A percentile compares a stretch with the other conserved stretches of the same genome.
phyloP scores from a whole-genome alignment of 495 filamentous ascomycete genomes.

The Daldinia childiae region DNA sequence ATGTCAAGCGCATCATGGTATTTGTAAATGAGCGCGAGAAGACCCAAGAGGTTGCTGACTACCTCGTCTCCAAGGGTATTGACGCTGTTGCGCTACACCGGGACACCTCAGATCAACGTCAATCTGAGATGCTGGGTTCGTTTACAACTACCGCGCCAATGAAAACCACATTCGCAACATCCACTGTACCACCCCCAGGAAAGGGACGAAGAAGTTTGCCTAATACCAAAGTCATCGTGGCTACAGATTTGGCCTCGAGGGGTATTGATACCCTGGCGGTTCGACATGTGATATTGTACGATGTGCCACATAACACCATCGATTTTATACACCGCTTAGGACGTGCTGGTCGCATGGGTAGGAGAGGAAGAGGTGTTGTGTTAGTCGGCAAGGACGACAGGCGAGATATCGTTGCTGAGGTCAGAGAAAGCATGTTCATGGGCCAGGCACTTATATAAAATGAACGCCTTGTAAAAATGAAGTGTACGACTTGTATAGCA shows the following conservation, averaged over 20 bases:
- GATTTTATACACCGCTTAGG: constrained; percentile 97
- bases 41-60: constrained; percentile 79
- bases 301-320: constrained; percentile 94
- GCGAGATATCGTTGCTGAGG: constrained; percentile 89
- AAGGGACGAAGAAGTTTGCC: constrained; percentile 52
- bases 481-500: background rate
- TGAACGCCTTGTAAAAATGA: constrained; percentile 1
- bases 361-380: constrained; percentile 87
- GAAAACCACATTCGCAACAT: constrained; percentile 40
- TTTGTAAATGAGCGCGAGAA: constrained; percentile 98
- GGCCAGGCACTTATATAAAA: constrained; percentile 82
- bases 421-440: constrained; percentile 93
- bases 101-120: constrained; percentile 76
- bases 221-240: constrained; percentile 90
- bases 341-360: constrained; percentile 89
- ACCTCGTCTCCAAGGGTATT: constrained; percentile 83
- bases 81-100: constrained; percentile 84
- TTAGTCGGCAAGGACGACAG: constrained; percentile 89
- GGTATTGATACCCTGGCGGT: constrained; percentile 96
- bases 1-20: constrained; percentile 87
- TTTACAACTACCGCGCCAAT: constrained; percentile 72
- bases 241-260: constrained; percentile 89
- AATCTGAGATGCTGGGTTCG: constrained; percentile 74
- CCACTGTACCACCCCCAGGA: constrained; percentile 21
- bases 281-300: constrained; percentile 88